Evolutionary conservation across 2,329 filamentous ascomycete species (phyloP), one percentile per base, ranked within the genome.

Genomic region (Nannizziopsis barbatae): DNA sequence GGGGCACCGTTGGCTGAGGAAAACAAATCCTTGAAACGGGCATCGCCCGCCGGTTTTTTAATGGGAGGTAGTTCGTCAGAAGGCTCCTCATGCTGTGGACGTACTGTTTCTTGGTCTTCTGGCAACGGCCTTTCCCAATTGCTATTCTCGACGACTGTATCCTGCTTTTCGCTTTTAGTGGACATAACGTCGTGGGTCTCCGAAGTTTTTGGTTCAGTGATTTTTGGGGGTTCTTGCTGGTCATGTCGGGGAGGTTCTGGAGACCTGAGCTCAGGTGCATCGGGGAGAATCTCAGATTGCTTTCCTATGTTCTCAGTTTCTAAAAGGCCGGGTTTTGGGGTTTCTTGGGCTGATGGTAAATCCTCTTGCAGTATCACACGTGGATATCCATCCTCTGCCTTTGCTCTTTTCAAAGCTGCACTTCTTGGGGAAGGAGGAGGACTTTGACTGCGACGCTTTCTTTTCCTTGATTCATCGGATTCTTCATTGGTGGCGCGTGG

Each of bases 361-460:
- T 66, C 62, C 37, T 66, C 65, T 17, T 63, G 57, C 36, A 62
- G 42, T 8, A 60, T 44, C 12, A 61, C 61, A 11, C 47, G 53
- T 4, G 65, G 60, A 11, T 53, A 55, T 10, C 52, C 57, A 50
- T 55, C 54, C 15, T 60, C 70, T 42, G 72, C 65, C 55, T 74
- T 75, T 9, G 71, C 65, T 52, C 75, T 78, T 60, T 83, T 83
- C 44, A 67, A 69, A 39, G 72, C 70, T 42, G 73, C 64, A 11
- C 76, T 73, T 49, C 78, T 72, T 18, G 70, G 65, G 8, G 71
- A 73, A 7, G 76, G 76, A 15, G 75, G 69, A 32, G 81, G 81
- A 49, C 74, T 84, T 49, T 72, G 71, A 38, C 80, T 85, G 56
- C 80, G 74, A 56, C 80, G 77, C 63, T 84, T 85, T 52, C 81